A percentile compares a stretch with the other conserved stretches of the same genome.
Evolutionary conservation across 306 rosid species (phyloP).

Genomic region (Trifolium fragiferum): DNA sequence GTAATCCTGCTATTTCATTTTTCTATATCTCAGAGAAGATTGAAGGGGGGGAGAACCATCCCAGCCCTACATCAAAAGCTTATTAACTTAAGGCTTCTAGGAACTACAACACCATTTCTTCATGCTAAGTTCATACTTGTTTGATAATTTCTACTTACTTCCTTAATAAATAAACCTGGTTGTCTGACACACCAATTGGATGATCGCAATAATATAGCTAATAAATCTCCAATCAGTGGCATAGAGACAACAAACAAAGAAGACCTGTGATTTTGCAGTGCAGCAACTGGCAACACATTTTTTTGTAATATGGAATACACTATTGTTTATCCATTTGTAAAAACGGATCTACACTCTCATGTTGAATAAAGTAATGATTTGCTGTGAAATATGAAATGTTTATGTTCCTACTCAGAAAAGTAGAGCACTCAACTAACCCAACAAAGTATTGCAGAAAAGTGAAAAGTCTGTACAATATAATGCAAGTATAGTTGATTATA

Average conservation of each 20-base stretch:
- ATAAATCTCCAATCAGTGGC: slow-evolving; percentile 23
- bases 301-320: slow-evolving; percentile 25
- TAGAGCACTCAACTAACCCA: slow-evolving; percentile 27
- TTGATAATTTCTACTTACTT: slow-evolving; percentile 2
- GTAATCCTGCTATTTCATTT: too few relatives aligned
- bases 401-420: slow-evolving; percentile 25
- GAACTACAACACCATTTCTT: slow-evolving; percentile 5
- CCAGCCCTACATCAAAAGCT: too few relatives aligned
- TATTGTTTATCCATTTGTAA: slow-evolving; percentile 16
- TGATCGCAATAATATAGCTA: slow-evolving; percentile 21
- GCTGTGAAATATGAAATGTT: slow-evolving; percentile 26
- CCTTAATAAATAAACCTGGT: slow-evolving; percentile 11
- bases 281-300: neutral
- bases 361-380: slow-evolving; percentile 35
- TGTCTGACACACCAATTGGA: slow-evolving; percentile 14
- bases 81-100: neutral
- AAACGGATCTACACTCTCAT: slow-evolving; percentile 14
- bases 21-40: too few relatives aligned
- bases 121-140: slow-evolving; percentile 22
- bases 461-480: slow-evolving; percentile 20
- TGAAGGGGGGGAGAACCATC: too few relatives aligned
- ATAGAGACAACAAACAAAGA: slow-evolving; percentile 7
- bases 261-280: slow-evolving; percentile 10
- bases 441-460: slow-evolving; percentile 31
- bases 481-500: slow-evolving; percentile 33